These are phyloP conservation scores for Setaria italica DNA, from an alignment of 202 grass and related monocot genomes.

Conservation along the genomic window DNA sequence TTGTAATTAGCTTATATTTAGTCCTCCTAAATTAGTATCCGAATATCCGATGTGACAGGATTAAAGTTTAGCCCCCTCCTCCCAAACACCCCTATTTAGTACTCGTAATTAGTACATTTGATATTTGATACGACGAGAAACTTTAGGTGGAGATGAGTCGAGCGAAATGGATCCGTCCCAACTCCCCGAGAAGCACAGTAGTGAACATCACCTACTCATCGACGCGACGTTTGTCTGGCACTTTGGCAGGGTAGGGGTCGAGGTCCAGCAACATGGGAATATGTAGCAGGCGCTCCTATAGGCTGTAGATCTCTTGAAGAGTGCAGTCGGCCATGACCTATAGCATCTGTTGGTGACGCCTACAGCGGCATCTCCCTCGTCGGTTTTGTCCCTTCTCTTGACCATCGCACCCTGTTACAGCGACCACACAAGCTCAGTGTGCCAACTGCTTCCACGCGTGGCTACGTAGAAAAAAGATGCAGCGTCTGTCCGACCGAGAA, in stretches of 20 bases:
- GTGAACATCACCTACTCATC: background rate
- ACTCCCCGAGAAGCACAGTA: too few relatives aligned
- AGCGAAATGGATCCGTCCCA: too few relatives aligned
- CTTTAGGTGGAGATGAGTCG: too few relatives aligned
- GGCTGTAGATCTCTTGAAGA: background rate
- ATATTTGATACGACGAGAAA: too few relatives aligned
- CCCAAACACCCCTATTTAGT: too few relatives aligned
- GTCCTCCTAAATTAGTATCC: too few relatives aligned
- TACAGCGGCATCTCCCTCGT: background rate
- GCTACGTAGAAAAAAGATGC: background rate
- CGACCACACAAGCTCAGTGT: background rate
- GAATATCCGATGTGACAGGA: too few relatives aligned
- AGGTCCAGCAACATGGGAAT: background rate
- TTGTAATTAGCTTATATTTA: too few relatives aligned
- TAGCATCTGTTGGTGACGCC: background rate
- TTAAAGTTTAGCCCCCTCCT: too few relatives aligned
- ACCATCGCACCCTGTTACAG: background rate
- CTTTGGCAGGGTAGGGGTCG: background rate
- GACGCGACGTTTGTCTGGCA: background rate
- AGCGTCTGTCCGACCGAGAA: background rate
- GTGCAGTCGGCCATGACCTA: background rate
- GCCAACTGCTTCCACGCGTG: background rate
- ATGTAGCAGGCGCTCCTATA: background rate
- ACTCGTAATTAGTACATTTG: too few relatives aligned
- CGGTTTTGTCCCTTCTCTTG: background rate